phyloP scores from a whole-genome alignment of 441 rosid genomes.

The Gossypium gossypioides region DNA sequence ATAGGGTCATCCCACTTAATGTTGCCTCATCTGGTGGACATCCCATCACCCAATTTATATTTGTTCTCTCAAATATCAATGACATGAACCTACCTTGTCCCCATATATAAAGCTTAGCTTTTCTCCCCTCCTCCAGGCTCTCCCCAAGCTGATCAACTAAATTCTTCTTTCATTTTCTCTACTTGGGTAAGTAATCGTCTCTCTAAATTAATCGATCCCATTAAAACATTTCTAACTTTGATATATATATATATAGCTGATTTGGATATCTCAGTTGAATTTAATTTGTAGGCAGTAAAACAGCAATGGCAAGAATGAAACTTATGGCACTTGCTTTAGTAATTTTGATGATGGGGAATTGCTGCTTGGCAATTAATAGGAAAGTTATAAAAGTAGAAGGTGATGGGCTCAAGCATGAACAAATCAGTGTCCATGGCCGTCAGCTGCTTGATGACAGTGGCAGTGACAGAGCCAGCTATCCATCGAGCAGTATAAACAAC shows the following conservation, averaged over 20 bases:
- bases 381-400: neutral
- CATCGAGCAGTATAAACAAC: conserved; percentile 24
- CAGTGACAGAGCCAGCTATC: conserved; percentile 13
- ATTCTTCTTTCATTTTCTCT: neutral
- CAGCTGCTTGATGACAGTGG: neutral
- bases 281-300: neutral
- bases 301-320: conserved; percentile 17
- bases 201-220: neutral
- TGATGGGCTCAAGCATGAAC: neutral
- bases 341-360: conserved; percentile 17
- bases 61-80: neutral
- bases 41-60: conserved; percentile 14
- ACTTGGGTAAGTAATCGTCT: neutral
- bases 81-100: conserved; percentile 2
- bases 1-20: conserved; percentile 17
- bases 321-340: conserved; percentile 15
- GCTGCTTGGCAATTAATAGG: conserved; percentile 17
- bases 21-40: conserved; percentile 21
- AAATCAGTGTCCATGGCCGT: neutral
- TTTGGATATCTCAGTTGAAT: neutral
- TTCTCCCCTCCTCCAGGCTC: neutral
- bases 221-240: neutral
- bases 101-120: conserved; percentile 1
- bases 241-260: neutral
- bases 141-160: neutral